Conservation (phyloP, 495 filamentous ascomycete genomes). For the Neurospora cerealis region DNA sequence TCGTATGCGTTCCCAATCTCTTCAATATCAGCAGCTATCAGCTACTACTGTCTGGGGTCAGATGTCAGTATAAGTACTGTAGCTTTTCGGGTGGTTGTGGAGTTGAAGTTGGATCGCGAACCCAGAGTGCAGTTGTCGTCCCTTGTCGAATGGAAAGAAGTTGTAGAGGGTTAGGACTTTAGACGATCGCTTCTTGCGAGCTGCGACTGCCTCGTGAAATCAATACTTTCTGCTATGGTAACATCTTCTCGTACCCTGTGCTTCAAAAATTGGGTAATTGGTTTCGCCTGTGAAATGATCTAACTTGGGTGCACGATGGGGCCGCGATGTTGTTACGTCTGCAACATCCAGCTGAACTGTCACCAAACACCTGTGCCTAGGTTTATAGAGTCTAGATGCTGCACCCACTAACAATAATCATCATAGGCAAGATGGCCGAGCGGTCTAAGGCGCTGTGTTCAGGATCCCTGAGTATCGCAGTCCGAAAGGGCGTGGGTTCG, state of each 20-base stretch:
- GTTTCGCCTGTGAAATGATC: too few relatives aligned
- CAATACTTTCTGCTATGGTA: too few relatives aligned
- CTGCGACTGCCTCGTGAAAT: too few relatives aligned
- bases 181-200: too few relatives aligned
- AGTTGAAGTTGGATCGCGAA: not conserved
- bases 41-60: not conserved
- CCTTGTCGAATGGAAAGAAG: not conserved
- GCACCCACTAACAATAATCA: not conserved
- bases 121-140: not conserved
- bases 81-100: not conserved
- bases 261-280: too few relatives aligned
- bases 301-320: too few relatives aligned
- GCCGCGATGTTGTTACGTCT: too few relatives aligned
- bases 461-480: not conserved
- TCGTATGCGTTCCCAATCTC: not conserved
- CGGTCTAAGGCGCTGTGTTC: not conserved
- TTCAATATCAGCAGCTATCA: not conserved
- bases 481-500: constrained; percentile 29
- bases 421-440: not conserved
- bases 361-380: not conserved
- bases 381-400: not conserved
- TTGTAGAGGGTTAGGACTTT: not conserved
- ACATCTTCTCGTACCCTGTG: too few relatives aligned
- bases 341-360: not conserved
- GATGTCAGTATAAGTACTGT: not conserved